phyloP scores from a whole-genome alignment of 2,329 filamentous ascomycete species.

The Huntiella savannae region DNA sequence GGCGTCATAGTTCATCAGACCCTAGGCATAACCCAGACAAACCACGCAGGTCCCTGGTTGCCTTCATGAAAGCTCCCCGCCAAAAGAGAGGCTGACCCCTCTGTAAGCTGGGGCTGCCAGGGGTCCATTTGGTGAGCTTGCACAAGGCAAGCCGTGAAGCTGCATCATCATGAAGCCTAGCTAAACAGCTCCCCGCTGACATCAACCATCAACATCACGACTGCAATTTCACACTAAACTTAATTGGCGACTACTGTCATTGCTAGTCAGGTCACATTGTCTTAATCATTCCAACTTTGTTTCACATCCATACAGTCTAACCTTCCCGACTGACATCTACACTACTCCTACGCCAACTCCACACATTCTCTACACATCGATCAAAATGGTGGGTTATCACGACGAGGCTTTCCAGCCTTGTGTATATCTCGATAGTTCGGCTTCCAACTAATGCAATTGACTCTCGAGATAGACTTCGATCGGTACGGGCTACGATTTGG shows the following conservation, averaged over 20 bases:
- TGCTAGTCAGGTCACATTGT: neutral
- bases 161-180: conserved; percentile 11
- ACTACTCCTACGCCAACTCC: neutral
- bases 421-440: neutral
- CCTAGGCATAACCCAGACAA: neutral
- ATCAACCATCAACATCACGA: neutral
- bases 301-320: no score
- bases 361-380: neutral
- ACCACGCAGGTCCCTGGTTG: conserved; percentile 11
- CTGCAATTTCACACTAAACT: neutral
- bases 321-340: neutral
- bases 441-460: neutral
- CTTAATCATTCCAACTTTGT: no score
- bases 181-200: neutral
- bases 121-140: conserved; percentile 1
- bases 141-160: conserved; percentile 11
- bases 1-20: neutral
- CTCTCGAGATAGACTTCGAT: conserved; percentile 63
- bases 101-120: neutral
- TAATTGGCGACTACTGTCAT: neutral
- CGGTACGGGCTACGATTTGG: conserved; percentile 97
- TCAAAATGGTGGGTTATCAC: conserved; percentile 4
- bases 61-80: conserved; percentile 5
- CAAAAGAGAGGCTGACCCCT: neutral
- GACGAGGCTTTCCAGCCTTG: neutral